Conservation (phyloP, 2,329 filamentous ascomycete species). For the Neopestalotiopsis rosae region DNA sequence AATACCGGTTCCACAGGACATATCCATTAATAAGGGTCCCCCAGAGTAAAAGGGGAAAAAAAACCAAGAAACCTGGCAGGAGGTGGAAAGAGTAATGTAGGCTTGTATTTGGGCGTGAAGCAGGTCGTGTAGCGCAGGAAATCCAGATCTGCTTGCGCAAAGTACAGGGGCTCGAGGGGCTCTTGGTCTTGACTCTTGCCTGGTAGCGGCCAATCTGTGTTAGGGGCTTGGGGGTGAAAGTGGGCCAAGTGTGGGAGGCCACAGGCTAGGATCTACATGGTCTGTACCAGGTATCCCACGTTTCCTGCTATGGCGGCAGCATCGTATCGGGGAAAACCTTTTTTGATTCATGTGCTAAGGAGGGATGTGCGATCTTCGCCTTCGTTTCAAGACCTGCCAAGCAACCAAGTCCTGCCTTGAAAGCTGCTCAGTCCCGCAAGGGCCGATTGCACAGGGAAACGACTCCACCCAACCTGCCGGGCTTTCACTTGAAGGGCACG, state of each 20-base stretch:
- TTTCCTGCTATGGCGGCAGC: slow-evolving; percentile 3
- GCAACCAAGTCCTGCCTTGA: slow-evolving; percentile 15
- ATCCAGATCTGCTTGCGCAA: not conserved
- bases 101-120: not conserved
- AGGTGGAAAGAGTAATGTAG: not conserved
- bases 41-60: not conserved
- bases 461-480: not conserved
- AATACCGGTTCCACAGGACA: not conserved
- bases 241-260: not conserved
- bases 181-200: not conserved
- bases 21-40: not conserved
- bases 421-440: slow-evolving; percentile 13
- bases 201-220: not conserved
- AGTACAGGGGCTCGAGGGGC: not conserved
- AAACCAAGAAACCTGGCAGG: not conserved
- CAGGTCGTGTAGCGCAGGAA: not conserved
- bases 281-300: slow-evolving; percentile 3
- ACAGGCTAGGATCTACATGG: not conserved
- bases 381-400: slow-evolving; percentile 12
- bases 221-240: not conserved
- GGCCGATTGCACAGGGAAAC: slow-evolving; percentile 9
- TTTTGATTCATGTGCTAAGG: slow-evolving; percentile 7
- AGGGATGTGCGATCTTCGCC: slow-evolving; percentile 6
- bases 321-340: slow-evolving; percentile 8
- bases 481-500: not conserved